Percentiles rank a stretch among this genome's conserved stretches.
phyloP scores from a whole-genome alignment of 352 stramenopile genomes.

The Halophytophthora polymorphica region DNA sequence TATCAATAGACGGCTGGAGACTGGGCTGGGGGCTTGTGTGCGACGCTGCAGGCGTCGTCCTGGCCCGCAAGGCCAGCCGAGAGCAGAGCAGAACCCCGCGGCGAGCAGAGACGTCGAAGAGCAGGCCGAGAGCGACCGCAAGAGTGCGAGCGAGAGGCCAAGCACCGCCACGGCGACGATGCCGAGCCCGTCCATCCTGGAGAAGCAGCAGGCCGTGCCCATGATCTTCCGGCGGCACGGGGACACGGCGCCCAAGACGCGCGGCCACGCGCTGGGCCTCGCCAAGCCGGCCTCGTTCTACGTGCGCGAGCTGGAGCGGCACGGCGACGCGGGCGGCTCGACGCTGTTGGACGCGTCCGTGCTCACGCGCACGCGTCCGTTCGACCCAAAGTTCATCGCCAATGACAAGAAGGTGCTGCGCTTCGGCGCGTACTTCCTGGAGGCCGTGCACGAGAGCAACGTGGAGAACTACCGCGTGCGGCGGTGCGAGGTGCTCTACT shows the following conservation, averaged over 20 bases:
- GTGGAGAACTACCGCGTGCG: conserved; percentile 84
- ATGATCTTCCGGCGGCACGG: conserved; percentile 80
- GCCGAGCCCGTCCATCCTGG: conserved; percentile 53
- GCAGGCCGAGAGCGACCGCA: conserved; percentile 3
- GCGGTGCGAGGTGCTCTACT: conserved; percentile 78
- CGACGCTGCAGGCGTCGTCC: no score
- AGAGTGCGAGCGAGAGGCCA: not conserved
- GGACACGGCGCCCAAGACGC: conserved; percentile 65
- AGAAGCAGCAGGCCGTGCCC: conserved; percentile 77
- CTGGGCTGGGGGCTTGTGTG: no score
- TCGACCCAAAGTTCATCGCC: conserved; percentile 65
- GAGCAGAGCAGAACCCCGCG: no score
- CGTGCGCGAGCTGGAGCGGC: conserved; percentile 59
- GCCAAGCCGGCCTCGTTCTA: conserved; percentile 67
- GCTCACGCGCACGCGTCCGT: conserved; percentile 40
- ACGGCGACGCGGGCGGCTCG: conserved; percentile 38
- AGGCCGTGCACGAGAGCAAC: conserved; percentile 85
- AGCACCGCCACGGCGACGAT: conserved; percentile 20
- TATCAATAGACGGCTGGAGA: no score
- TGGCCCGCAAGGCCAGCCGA: no score
- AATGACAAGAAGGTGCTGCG: conserved; percentile 83
- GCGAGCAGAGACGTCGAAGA: not conserved
- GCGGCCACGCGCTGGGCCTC: conserved; percentile 59
- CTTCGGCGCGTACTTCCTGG: conserved; percentile 87
- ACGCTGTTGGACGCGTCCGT: conserved; percentile 46